phyloP scores from a whole-genome alignment of 2,329 filamentous ascomycete genomes.

The Coniosporium tulheliwenetii region DNA sequence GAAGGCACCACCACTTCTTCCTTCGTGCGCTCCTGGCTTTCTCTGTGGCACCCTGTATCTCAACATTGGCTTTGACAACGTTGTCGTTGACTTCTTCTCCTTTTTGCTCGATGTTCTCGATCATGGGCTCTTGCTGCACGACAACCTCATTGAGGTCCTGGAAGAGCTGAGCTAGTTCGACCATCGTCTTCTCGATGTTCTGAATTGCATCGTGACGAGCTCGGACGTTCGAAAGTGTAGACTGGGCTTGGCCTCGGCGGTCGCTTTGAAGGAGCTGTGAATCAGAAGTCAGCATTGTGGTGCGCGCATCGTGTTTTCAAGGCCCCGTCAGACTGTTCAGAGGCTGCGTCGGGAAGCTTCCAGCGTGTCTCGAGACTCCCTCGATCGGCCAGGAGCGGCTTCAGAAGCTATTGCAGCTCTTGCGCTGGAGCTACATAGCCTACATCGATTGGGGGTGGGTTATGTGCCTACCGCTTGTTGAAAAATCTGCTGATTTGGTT shows the following conservation, averaged over 20 bases:
- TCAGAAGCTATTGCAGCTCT: no score
- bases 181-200: constrained; percentile 84
- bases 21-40: constrained; percentile 67
- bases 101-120: constrained; percentile 72
- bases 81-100: constrained; percentile 75
- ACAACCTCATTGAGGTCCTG: constrained; percentile 77
- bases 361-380: no score
- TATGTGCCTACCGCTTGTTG: constrained; percentile 47
- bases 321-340: no score
- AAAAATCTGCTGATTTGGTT: constrained; percentile 66
- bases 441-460: neutral
- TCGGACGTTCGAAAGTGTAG: constrained; percentile 64
- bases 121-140: constrained; percentile 67
- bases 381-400: no score
- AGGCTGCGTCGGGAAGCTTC: no score
- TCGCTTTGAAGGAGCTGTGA: constrained; percentile 57
- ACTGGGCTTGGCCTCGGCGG: constrained; percentile 65
- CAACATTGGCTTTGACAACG: constrained; percentile 68
- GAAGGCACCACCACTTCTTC: constrained; percentile 96
- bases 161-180: constrained; percentile 76
- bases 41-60: constrained; percentile 67
- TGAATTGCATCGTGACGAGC: constrained; percentile 74
- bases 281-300: neutral
- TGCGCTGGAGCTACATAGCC: no score
- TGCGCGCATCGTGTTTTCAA: no score